Conservation (phyloP, 768 basidiomycete genomes). For the Nevesoporus exiguus region DNA sequence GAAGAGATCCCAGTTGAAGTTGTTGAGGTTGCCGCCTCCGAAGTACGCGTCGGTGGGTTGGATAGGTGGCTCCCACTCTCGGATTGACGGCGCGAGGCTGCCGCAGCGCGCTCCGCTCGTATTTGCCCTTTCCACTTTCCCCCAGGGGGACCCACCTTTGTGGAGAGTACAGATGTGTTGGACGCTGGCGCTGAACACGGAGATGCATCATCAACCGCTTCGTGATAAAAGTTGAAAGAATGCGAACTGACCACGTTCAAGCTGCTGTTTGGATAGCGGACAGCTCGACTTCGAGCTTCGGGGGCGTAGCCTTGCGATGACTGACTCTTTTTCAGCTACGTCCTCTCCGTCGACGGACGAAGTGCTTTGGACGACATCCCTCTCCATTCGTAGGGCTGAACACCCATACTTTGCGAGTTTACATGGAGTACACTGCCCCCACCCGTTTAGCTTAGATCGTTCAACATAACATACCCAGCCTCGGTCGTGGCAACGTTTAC, state of each 20-base stretch:
- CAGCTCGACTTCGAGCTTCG: neutral
- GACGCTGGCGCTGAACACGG: neutral
- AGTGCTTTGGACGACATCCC: neutral
- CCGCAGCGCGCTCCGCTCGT: neutral
- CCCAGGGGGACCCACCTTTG: neutral
- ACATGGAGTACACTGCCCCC: neutral
- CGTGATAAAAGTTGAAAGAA: neutral
- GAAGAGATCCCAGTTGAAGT: too few species aligned
- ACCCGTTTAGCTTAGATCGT: neutral
- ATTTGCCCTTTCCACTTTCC: slow-evolving; percentile 2
- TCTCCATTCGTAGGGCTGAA: neutral
- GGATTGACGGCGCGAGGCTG: too few species aligned
- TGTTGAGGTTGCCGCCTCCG: too few species aligned
- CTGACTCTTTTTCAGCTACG: neutral
- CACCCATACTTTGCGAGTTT: neutral
- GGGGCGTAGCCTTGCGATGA: neutral
- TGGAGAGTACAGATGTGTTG: neutral
- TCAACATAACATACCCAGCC: neutral
- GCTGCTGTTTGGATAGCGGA: neutral
- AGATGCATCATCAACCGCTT: neutral
- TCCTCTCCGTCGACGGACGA: neutral
- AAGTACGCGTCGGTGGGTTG: too few species aligned
- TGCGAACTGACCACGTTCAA: neutral
- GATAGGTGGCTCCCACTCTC: too few species aligned
- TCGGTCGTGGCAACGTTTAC: neutral